phyloP scores from a whole-genome alignment of 805 yeast genomes.

The Wickerhamomyces silvicola region DNA sequence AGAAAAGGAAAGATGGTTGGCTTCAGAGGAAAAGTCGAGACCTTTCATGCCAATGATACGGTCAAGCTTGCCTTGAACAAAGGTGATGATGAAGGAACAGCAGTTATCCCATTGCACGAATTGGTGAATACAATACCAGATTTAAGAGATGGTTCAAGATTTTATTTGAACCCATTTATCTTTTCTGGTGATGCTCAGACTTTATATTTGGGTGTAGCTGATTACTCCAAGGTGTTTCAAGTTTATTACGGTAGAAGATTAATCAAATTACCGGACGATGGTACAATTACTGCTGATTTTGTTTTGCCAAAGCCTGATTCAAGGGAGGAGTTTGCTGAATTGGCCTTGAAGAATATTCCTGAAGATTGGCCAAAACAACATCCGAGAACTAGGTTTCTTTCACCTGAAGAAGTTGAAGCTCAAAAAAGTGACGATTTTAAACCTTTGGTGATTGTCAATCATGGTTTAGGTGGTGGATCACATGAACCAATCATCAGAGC shows the following conservation, averaged over 20 bases:
- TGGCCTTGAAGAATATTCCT: constrained; percentile 36
- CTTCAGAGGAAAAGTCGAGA: constrained; percentile 21
- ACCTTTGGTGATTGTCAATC: constrained; percentile 58
- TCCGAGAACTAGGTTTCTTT: constrained; percentile 60
- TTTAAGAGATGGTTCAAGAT: constrained; percentile 39
- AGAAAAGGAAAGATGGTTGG: constrained; percentile 27
- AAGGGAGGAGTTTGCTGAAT: constrained; percentile 23
- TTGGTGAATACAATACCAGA: constrained; percentile 32
- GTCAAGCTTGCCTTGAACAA: constrained; percentile 20
- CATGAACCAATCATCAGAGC: constrained; percentile 68
- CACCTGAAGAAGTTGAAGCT: constrained; percentile 35
- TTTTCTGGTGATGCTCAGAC: constrained; percentile 79
- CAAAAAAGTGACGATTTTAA: constrained; percentile 28
- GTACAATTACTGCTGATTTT: constrained; percentile 71
- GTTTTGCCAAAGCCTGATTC: constrained; percentile 36
- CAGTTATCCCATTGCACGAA: constrained; percentile 16
- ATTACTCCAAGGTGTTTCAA: constrained; percentile 42
- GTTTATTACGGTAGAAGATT: constrained; percentile 73
- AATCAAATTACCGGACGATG: constrained; percentile 55
- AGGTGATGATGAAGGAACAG: constrained; percentile 10
- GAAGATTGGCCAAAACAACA: constrained; percentile 56
- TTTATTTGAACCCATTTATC: constrained; percentile 55
- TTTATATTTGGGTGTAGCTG: constrained; percentile 52
- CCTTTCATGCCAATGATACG: constrained; percentile 18
- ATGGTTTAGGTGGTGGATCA: constrained; percentile 78